Percentiles rank a stretch among this genome's conserved stretches.
Conservation (phyloP, 306 rosid species). For the Vachellia collinsii region DNA sequence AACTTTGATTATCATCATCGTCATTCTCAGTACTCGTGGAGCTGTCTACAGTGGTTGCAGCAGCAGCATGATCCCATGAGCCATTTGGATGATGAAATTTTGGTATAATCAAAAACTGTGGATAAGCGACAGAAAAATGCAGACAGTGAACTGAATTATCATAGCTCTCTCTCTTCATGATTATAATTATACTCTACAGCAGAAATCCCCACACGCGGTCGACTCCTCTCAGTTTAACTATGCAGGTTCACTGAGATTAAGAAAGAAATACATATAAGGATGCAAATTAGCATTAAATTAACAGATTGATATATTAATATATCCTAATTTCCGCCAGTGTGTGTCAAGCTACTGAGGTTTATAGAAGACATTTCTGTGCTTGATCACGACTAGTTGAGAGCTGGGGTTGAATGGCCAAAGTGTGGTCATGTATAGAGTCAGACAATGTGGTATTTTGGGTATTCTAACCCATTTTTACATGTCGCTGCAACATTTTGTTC, state of each 20-base stretch:
- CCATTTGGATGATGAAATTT: conserved; percentile 17
- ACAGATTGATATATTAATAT: conserved; percentile 1
- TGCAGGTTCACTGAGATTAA: background rate
- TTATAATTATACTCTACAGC: background rate
- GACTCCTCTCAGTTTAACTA: background rate
- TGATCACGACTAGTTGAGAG: background rate
- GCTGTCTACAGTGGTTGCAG: background rate
- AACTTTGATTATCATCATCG: background rate
- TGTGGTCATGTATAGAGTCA: background rate
- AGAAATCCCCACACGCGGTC: background rate
- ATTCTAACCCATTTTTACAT: background rate
- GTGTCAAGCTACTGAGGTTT: conserved; percentile 7
- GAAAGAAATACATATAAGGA: background rate
- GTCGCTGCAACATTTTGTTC: background rate
- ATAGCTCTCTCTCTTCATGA: background rate
- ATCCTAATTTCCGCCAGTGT: background rate
- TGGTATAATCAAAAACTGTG: conserved; percentile 31
- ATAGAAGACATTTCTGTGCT: background rate
- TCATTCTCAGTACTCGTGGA: conserved; percentile 1
- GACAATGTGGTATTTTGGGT: background rate
- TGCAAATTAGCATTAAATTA: background rate
- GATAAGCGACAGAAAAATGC: background rate
- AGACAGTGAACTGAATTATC: conserved; percentile 10
- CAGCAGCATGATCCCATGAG: conserved; percentile 2
- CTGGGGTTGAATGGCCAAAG: background rate